Evolutionary conservation across 805 yeast genomes (phyloP).

Genomic region (Candida sonorensis): DNA sequence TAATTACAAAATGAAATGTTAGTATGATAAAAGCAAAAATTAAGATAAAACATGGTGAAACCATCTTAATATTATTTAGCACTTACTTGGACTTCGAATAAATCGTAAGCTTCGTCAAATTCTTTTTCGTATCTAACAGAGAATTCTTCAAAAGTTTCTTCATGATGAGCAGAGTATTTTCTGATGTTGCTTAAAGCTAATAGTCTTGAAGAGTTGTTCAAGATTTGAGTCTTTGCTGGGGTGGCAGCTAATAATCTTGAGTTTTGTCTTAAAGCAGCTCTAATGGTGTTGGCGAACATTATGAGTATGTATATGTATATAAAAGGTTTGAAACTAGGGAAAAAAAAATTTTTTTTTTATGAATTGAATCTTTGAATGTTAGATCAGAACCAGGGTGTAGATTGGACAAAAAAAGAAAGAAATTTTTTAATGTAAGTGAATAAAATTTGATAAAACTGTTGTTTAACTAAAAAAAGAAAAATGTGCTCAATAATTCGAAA

Average conservation of each 20-base stretch:
- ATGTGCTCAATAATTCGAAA: too few relatives aligned
- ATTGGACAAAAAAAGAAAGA: too few relatives aligned
- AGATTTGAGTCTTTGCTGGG: slow-evolving; percentile 13
- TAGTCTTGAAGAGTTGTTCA: slow-evolving; percentile 14
- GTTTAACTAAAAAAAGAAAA: too few relatives aligned
- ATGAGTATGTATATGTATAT: slow-evolving; percentile 1
- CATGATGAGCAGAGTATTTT: slow-evolving; percentile 75
- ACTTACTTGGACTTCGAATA: slow-evolving; percentile 67
- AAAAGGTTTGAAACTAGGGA: too few relatives aligned
- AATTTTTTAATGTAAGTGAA: too few relatives aligned
- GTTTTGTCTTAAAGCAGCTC: slow-evolving; percentile 29
- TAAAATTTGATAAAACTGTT: too few relatives aligned
- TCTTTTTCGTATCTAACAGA: slow-evolving; percentile 87
- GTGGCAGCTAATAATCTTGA: slow-evolving; percentile 21
- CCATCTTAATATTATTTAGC: neutral
- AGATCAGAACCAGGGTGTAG: too few relatives aligned
- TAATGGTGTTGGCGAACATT: slow-evolving; percentile 30
- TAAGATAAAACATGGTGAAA: too few relatives aligned
- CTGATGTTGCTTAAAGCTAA: slow-evolving; percentile 29
- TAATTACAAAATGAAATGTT: slow-evolving; percentile 9
- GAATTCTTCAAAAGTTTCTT: slow-evolving; percentile 93
- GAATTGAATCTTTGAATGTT: too few relatives aligned
- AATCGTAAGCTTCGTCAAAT: slow-evolving; percentile 87
- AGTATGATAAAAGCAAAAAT: too few relatives aligned
- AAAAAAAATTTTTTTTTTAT: too few relatives aligned